A percentile compares a stretch with the other conserved stretches of the same genome.
Evolutionary conservation across 257 asterid genomes (phyloP).

Genomic region (Lavandula angustifolia): DNA sequence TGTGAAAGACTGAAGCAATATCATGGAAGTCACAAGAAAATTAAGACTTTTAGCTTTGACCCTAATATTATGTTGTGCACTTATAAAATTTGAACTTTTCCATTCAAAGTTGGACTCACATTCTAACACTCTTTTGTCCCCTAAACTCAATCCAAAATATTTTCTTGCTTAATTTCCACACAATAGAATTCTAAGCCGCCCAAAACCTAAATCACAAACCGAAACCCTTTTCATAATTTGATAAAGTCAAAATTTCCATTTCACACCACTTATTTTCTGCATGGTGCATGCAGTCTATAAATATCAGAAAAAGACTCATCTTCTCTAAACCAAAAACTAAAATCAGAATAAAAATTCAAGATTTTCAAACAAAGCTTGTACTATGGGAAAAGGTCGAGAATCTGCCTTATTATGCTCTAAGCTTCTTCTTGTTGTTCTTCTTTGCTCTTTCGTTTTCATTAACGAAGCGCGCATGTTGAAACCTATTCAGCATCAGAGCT

Average conservation of each 20-base stretch:
- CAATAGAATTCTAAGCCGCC: slow-evolving; percentile 27
- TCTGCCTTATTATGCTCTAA: slow-evolving; percentile 1
- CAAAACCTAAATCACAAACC: slow-evolving; percentile 10
- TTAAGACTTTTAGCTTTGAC: slow-evolving; percentile 21
- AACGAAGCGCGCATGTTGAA: slow-evolving; percentile 31
- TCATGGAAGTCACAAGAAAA: neutral
- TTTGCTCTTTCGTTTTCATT: neutral
- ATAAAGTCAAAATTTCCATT: slow-evolving; percentile 1
- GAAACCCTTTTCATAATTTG: slow-evolving; percentile 12
- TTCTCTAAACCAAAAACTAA: neutral
- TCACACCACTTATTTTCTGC: slow-evolving; percentile 20
- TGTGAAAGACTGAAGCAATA: slow-evolving; percentile 16
- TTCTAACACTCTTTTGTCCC: slow-evolving; percentile 6
- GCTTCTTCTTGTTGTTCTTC: slow-evolving; percentile 24
- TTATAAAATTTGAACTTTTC: neutral
- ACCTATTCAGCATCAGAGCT: slow-evolving; percentile 1
- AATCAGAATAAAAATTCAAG: neutral
- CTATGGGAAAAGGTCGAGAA: slow-evolving; percentile 31
- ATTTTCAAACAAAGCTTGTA: neutral
- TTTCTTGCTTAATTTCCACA: slow-evolving; percentile 23
- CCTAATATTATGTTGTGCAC: slow-evolving; percentile 18
- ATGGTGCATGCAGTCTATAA: slow-evolving; percentile 25
- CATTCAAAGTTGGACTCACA: slow-evolving; percentile 30
- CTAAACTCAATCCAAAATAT: slow-evolving; percentile 3
- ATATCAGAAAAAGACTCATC: neutral